These are phyloP conservation scores for Psilocybe sp. DNA, from an alignment of 768 basidiomycete species.

Conservation along the genomic window DNA sequence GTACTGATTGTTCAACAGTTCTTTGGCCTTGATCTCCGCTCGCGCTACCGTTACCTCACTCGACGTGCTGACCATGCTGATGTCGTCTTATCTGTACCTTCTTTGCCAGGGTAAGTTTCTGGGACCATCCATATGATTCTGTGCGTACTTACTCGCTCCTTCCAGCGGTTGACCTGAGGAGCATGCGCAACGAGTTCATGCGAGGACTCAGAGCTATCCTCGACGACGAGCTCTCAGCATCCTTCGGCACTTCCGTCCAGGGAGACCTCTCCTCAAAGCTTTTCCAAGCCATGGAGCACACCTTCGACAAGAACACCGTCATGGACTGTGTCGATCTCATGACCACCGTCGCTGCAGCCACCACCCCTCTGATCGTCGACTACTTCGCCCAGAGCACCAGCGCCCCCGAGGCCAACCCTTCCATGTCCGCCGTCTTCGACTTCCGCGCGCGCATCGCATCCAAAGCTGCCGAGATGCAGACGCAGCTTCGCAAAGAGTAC, in stretches of 20 bases:
- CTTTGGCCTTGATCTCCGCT: conserved; percentile 69
- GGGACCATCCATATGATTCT: not conserved
- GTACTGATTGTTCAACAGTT: conserved; percentile 25
- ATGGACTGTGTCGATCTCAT: conserved; percentile 74
- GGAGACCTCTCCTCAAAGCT: conserved; percentile 32
- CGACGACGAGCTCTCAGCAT: conserved; percentile 41
- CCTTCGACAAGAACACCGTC: conserved; percentile 62
- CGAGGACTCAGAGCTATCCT: conserved; percentile 43
- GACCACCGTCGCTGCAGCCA: conserved; percentile 56
- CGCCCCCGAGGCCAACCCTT: conserved; percentile 25
- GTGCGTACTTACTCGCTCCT: conserved; percentile 2
- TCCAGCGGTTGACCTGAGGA: conserved; percentile 75
- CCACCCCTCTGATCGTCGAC: conserved; percentile 45
- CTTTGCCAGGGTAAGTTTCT: conserved; percentile 57
- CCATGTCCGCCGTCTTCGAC: conserved; percentile 34
- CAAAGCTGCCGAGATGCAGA: conserved; percentile 42
- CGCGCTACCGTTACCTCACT: conserved; percentile 69
- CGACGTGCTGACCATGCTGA: conserved; percentile 68
- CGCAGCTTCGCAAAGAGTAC: conserved; percentile 49
- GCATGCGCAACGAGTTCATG: conserved; percentile 63
- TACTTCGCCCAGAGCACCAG: conserved; percentile 37
- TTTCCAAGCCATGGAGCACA: conserved; percentile 38
- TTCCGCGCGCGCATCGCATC: conserved; percentile 53
- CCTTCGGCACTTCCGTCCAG: conserved; percentile 41
- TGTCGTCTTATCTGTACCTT: conserved; percentile 68